Conservation (phyloP, 106 monocot genomes). For the Dioscorea dumetorum region DNA sequence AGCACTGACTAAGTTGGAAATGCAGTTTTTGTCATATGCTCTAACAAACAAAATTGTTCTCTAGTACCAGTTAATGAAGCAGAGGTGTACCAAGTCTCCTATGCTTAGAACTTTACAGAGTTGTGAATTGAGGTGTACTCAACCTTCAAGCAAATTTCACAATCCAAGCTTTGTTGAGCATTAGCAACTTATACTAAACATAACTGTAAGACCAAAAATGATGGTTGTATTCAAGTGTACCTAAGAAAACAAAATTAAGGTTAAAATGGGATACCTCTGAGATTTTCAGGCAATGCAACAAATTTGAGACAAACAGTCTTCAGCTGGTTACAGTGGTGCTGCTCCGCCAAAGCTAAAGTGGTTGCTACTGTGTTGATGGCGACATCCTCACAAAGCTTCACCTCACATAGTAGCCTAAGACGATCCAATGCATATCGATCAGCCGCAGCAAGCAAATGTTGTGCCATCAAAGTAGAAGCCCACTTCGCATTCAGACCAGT, state of each 20-base stretch:
- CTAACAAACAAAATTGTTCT: no score
- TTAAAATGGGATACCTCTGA: conserved; percentile 47
- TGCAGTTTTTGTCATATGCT: no score
- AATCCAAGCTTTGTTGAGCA: no score
- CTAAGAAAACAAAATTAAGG: background rate
- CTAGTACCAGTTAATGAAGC: no score
- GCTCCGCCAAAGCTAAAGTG: conserved; percentile 83
- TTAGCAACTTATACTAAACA: no score
- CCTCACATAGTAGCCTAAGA: conserved; percentile 67
- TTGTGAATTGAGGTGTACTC: no score
- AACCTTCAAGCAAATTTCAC: no score
- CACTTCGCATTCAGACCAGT: conserved; percentile 56
- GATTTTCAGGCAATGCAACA: conserved; percentile 77
- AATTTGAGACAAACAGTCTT: conserved; percentile 76
- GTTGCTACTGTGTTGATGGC: conserved; percentile 86
- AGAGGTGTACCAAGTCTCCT: no score
- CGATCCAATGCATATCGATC: conserved; percentile 79
- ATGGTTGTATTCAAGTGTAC: no score
- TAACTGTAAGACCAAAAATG: no score
- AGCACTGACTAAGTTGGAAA: no score
- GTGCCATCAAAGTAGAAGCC: conserved; percentile 75
- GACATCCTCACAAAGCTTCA: conserved; percentile 65
- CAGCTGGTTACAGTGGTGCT: conserved; percentile 77
- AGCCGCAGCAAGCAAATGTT: conserved; percentile 84
- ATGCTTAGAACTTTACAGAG: no score